Percentiles rank a stretch among this genome's conserved stretches.
Evolutionary conservation across 805 yeast genomes (phyloP).

Genomic region (Ogataea ganodermae): DNA sequence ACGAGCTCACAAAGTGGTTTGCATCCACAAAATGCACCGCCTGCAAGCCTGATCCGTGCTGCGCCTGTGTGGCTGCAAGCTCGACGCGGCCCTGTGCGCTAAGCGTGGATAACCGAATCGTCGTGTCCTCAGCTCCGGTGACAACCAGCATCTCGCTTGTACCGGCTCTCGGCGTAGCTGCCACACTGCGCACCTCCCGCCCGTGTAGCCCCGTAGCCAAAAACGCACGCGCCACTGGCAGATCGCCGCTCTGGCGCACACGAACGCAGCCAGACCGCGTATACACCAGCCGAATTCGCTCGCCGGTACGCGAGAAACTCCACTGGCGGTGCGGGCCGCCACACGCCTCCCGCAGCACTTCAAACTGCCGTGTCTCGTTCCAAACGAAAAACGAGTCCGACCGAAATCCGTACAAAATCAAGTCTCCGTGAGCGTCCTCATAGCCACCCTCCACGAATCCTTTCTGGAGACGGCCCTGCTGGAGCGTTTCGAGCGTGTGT

Average conservation of each 20-base stretch:
- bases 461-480: constrained; percentile 61
- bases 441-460: constrained; percentile 83
- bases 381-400: constrained; percentile 76
- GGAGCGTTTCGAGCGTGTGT: constrained; percentile 14
- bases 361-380: constrained; percentile 78
- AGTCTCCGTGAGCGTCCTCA: constrained; percentile 43
- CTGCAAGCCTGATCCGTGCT: constrained; percentile 90
- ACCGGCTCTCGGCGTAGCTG: constrained; percentile 40
- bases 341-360: constrained; percentile 68
- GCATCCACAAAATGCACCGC: constrained; percentile 61
- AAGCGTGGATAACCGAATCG: constrained; percentile 58
- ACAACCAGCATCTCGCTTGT: constrained; percentile 47
- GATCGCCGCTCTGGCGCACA: constrained; percentile 36
- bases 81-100: constrained; percentile 43
- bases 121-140: constrained; percentile 89
- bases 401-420: constrained; percentile 77
- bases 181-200: constrained; percentile 79
- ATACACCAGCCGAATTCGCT: constrained; percentile 50
- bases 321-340: constrained; percentile 93
- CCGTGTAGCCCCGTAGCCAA: constrained; percentile 80
- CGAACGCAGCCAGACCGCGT: constrained; percentile 56
- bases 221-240: constrained; percentile 24
- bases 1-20: constrained; percentile 52
- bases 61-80: constrained; percentile 63
- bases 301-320: constrained; percentile 46